A percentile compares a stretch with the other conserved stretches of the same genome.
Evolutionary conservation across 1,139 yeast species (phyloP).

Genomic region (Taphrina sp.): DNA sequence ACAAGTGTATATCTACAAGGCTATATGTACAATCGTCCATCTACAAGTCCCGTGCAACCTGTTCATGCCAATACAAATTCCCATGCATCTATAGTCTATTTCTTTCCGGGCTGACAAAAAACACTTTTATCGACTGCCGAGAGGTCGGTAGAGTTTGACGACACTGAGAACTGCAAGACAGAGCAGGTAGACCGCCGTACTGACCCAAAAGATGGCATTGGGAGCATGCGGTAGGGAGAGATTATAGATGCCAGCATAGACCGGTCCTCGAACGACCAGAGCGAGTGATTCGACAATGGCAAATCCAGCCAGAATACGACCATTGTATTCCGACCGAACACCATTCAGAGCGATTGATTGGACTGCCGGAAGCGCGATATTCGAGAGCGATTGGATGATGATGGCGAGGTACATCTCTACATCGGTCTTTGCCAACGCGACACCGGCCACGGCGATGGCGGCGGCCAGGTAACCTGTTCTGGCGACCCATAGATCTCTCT

Average conservation of each 20-base stretch:
- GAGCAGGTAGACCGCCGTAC: constrained; percentile 23
- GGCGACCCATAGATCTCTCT: constrained; percentile 34
- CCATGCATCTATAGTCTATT: no score
- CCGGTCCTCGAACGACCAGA: constrained; percentile 32
- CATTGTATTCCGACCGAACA: constrained; percentile 33
- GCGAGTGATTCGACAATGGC: constrained; percentile 34
- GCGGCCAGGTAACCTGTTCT: constrained; percentile 30
- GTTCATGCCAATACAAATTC: no score
- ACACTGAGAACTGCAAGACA: constrained; percentile 26
- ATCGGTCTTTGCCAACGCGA: constrained; percentile 28
- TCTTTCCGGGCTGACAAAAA: no score
- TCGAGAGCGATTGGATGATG: constrained; percentile 32
- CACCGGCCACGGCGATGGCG: constrained; percentile 26
- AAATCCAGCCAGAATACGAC: constrained; percentile 34
- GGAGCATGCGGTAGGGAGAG: constrained; percentile 24
- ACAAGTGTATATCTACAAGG: no score
- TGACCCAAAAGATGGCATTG: constrained; percentile 23
- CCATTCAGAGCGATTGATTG: constrained; percentile 34
- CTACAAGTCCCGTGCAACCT: no score
- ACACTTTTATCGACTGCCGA: constrained; percentile 15
- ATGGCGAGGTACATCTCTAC: constrained; percentile 26
- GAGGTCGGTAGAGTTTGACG: constrained; percentile 29
- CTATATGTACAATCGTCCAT: no score
- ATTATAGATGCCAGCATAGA: constrained; percentile 32
- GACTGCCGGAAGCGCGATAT: constrained; percentile 33